Evolutionary conservation across 2,329 filamentous ascomycete genomes (phyloP), one percentile per base, ranked within the genome.

Genomic region (Botrytis paeoniae): DNA sequence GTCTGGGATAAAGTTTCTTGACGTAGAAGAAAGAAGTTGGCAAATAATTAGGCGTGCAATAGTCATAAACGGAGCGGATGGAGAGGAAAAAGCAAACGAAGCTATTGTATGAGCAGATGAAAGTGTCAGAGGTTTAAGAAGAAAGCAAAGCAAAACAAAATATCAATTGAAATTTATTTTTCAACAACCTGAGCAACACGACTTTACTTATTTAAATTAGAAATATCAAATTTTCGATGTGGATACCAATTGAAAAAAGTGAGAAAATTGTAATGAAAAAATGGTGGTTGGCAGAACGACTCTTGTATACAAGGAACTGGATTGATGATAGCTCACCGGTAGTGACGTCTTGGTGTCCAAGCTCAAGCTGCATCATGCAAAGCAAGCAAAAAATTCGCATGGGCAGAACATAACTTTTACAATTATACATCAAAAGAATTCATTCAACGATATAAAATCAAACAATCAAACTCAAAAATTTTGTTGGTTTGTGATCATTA

Each of bases 281-380:
- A n/a, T 48, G 18, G 29, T 54, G 45, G 64, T 68, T 68, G 64
- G 64, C 64, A 41, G 45, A 57, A 68, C 48, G 64, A 68, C 45
- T 66, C 45, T n/a, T 3, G 64, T 54, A 16, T 57, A 37, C 48
- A 54, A 68, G 64, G 64, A 39, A 68, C 32, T 37, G 43, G 48
- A 16, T 16, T 51, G 63, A 29, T 14, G 43, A 48, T n/a, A 51
- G 64, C 64, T 68, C 64, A 68, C 64, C 64, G 45, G 64, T 68
- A 45, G 64, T 68, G 64, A 68, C 64, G 64, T 68, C 64, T 68
- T 48, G n/a, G 64, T 41, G 48, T 68, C 64, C 64, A 8, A 68
- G 64, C 64, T 68, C 48, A 68, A 68, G 64, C 64, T 54, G 64
- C 64, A 68, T 68, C 64, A 68, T 68, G 64, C 35, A 22, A 37